Percentiles rank a stretch among this genome's conserved stretches.
Conservation (phyloP, 2,329 filamentous ascomycete genomes). For the Ustilaginoidea virens region DNA sequence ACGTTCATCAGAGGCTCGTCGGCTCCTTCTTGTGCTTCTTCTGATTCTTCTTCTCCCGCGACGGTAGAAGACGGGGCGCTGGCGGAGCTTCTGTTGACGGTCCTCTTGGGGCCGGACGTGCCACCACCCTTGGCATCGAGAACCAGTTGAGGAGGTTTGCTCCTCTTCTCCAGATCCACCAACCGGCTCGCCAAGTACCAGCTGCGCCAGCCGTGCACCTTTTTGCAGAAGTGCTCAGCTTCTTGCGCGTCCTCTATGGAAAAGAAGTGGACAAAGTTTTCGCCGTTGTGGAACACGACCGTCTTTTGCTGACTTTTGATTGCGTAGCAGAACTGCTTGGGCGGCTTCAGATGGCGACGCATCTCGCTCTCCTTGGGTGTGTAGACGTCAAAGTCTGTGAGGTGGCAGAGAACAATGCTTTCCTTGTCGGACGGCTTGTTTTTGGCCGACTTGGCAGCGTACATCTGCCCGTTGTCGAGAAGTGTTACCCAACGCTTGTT, state of each 20-base stretch:
- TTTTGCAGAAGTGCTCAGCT: conserved; percentile 54
- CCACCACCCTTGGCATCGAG: conserved; percentile 1
- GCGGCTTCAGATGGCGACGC: conserved; percentile 60
- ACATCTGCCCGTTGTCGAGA: conserved; percentile 55
- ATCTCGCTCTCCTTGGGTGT: conserved; percentile 53
- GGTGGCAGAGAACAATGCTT: conserved; percentile 55
- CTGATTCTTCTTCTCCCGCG: background rate
- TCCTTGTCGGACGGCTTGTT: conserved; percentile 49
- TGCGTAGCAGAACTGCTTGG: conserved; percentile 73
- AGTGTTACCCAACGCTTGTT: conserved; percentile 70
- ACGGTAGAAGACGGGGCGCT: background rate
- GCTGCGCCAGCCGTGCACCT: conserved; percentile 70
- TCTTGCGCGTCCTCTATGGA: conserved; percentile 55
- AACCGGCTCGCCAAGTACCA: conserved; percentile 76
- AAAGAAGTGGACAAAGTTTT: conserved; percentile 89
- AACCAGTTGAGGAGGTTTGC: conserved; percentile 8
- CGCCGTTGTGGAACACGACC: conserved; percentile 63
- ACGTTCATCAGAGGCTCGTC: conserved; percentile 8
- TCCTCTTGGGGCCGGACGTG: conserved; percentile 1
- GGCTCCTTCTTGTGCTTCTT: too few relatives aligned
- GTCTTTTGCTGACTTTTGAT: conserved; percentile 88
- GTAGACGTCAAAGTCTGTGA: conserved; percentile 91
- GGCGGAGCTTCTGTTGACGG: conserved; percentile 1
- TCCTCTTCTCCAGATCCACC: conserved; percentile 28
- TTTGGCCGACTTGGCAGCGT: conserved; percentile 54